Base-by-base conservation (phyloP, 495 filamentous ascomycete genomes). In the Neohortaea acidophila region DNA sequence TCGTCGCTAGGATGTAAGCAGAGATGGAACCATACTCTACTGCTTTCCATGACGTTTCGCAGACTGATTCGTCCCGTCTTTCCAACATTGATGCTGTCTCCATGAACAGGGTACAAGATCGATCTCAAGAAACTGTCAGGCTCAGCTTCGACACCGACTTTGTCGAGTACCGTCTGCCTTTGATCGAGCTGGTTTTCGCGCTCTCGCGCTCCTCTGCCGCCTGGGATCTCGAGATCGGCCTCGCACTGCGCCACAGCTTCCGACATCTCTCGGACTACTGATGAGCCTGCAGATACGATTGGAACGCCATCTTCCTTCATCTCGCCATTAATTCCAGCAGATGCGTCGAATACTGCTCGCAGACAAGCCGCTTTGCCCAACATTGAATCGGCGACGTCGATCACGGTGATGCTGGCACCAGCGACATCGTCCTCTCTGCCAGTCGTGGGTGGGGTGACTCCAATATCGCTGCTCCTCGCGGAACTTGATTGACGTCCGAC, bases 271-370 rank as follows among this genome's bases (percentile, higher is more conserved):
- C 75, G 74, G 8, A 84, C 43, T 21, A 96, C 76, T 0, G 89
- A 91, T 37, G 74, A 75, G 6, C 79, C 80, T 3, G 73, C 72
- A 0, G 74, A 32, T 1, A 63, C 63, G 13, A 87, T 67, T 21
- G 77, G 65, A 18, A 97, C 72, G 12, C 91, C 91, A 49, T 97
- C 89, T 42, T 84, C 75, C 54, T 84, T 89, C 87, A 97, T 96
- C 58, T 97, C 89, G 1, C 76, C 72, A 47, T 96, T 94, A 59
- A 97, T 92, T 33, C 89, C 89, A n/a, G 77, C 60, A 21, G 59
- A 70, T 47, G 94, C 89, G 49, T 97, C 86, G 52, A 97, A 96
- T 22, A 96, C 73, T 2, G 81, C 81, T 33, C 83, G 75, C 61
- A 96, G 73, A 4, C 81, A 73, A 9, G 86, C 59, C 2, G 91